A percentile compares a stretch with the other conserved stretches of the same genome.
Evolutionary conservation across 1,139 yeast genomes (phyloP).

Genomic region (Yamadazyma epiphylla): DNA sequence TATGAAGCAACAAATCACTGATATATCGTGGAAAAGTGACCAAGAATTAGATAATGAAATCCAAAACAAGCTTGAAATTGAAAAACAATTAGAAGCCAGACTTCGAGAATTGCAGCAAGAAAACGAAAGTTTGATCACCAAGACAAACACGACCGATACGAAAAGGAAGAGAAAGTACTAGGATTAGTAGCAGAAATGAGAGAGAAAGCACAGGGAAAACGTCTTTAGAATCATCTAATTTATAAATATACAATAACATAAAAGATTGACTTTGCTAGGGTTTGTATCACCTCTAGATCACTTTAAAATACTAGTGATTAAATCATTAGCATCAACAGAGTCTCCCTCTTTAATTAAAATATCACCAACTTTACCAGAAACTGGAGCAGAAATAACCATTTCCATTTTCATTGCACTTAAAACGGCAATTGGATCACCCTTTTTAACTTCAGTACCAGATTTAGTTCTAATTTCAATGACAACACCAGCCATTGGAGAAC

Average conservation of each 20-base stretch:
- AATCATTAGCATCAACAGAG: conserved; percentile 90
- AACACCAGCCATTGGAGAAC: conserved; percentile 99
- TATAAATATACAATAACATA: not conserved
- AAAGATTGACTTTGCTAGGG: too few species aligned
- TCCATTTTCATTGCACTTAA: conserved; percentile 99
- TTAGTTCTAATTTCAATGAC: conserved; percentile 91
- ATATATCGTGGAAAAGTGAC: conserved; percentile 32
- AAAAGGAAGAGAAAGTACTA: not conserved
- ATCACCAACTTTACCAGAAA: conserved; percentile 76
- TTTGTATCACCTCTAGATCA: too few species aligned
- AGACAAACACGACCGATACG: not conserved
- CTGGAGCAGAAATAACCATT: conserved; percentile 95
- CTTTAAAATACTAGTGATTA: conserved; percentile 45
- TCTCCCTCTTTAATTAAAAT: conserved; percentile 84
- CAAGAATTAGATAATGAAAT: conserved; percentile 20
- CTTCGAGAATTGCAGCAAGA: conserved; percentile 24
- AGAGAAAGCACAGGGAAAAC: too few species aligned
- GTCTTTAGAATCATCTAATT: too few species aligned
- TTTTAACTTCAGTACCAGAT: conserved; percentile 83
- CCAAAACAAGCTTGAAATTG: conserved; percentile 16
- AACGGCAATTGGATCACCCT: conserved; percentile 95
- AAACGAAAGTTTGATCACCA: conserved; percentile 11
- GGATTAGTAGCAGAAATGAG: too few species aligned
- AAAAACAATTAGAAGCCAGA: conserved; percentile 22
- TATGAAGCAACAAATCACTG: conserved; percentile 33